Base-by-base conservation (phyloP, 2,329 filamentous ascomycete species). In the Balansia obtecta region DNA sequence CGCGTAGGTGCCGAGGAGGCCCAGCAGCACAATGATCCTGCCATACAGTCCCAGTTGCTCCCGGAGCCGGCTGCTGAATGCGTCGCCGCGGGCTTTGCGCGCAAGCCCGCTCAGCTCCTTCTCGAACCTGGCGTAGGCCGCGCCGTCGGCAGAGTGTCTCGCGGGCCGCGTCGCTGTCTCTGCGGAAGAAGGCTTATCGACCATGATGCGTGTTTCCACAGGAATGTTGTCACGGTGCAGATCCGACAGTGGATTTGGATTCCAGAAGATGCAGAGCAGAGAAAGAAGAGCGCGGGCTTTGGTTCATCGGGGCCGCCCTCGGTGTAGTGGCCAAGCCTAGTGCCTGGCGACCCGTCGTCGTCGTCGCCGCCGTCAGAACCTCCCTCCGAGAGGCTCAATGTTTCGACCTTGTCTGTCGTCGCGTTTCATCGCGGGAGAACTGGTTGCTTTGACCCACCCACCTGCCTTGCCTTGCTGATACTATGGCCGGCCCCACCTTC, bases 1-100 rank as follows among this genome's bases (percentile, higher is more conserved):
- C 45, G 85, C 83, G 53, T 77, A 81, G 41, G 83, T 63, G 43
- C 82, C 86, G 43, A 68, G 57, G 33, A 69, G 55, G 37, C 49
- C 52, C 11, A 71, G 56, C 16, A 69, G 56, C 33, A 62, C 43
- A 30, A 57, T 43, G 10, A 58, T 57, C 53, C 57, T 55, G 34
- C 65, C 58, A 53, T 75, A 74, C 52, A 73, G 56, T 46, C 63
- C 55, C 32, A 59, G 56, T 54, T 76, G 73, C 15, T 65, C 62
- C 10, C 56, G 48, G 13, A 63, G 50, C 54, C 64, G 65, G 27
- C 63, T 68, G 47, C 57, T 53, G 56, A 60, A 61, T 1, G 61
- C 61, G 53, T 66, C 58, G 27, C 55, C 54, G 46, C 60, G 61
- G 41, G 67, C 65, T 56, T 75, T 74, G 39, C 62, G 60, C 8